Evolutionary conservation across 2,329 filamentous ascomycete genomes (phyloP).

Genomic region (Epichloe uncinata): DNA sequence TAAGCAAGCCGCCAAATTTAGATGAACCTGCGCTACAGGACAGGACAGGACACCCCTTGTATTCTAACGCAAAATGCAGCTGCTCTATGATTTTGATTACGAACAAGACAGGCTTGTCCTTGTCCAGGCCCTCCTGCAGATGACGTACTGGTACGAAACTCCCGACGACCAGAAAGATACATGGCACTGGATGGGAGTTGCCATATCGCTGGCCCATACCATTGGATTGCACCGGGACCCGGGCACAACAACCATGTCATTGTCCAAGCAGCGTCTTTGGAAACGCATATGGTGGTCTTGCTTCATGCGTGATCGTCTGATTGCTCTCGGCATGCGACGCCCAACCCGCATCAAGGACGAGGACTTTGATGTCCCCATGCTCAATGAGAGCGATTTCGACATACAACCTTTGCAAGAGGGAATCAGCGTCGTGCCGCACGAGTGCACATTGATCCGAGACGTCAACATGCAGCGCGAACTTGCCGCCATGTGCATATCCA

Average conservation of each 20-base stretch:
- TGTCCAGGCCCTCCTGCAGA: conserved; percentile 75
- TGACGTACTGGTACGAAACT: conserved; percentile 97
- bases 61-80: conserved; percentile 27
- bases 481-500: conserved; percentile 81
- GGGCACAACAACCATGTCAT: conserved; percentile 58
- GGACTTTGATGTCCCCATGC: conserved; percentile 88
- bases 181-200: conserved; percentile 98
- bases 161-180: conserved; percentile 96
- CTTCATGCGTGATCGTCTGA: conserved; percentile 86
- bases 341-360: conserved; percentile 87
- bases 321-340: conserved; percentile 85
- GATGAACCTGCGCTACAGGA: no score
- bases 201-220: conserved; percentile 82
- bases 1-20: conserved; percentile 29
- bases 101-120: conserved; percentile 80
- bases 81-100: conserved; percentile 91
- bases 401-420: conserved; percentile 53
- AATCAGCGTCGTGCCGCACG: conserved; percentile 52
- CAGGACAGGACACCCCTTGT: background rate
- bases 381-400: conserved; percentile 75
- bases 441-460: conserved; percentile 61
- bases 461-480: conserved; percentile 61
- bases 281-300: conserved; percentile 98
- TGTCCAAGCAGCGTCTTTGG: conserved; percentile 67
- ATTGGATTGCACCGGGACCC: conserved; percentile 88